Base-by-base conservation (phyloP, 2,329 filamentous ascomycete genomes). In the Neofusicoccum cordaticola region DNA sequence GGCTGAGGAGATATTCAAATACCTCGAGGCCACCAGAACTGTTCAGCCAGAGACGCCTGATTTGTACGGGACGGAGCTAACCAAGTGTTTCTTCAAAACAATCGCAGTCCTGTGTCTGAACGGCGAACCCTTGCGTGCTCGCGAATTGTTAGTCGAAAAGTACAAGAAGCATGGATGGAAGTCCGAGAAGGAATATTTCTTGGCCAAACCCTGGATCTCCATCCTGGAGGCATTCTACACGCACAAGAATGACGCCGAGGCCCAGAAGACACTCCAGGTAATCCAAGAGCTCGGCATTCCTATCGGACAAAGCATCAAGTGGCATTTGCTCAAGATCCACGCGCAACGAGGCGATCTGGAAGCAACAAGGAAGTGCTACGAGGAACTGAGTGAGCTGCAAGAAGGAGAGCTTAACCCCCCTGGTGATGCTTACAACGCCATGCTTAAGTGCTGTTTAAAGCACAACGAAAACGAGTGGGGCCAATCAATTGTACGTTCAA, bases 311-410 rank as follows among this genome's bases (percentile, higher is more conserved):
- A 51, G 64, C 1, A 77, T 79, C 31, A 82, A 84, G 63, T 71
- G 78, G 64, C 70, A 84, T 39, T 80, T 95, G 73, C 83, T 88
- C 2, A 75, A 75, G 0, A 90, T 89, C 69, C 92, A 88, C 69
- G 85, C 88, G 1, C 74, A 80, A 12, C 82, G 81, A 50, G 79
- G 88, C 68, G 80, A 86, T 52, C 72, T 89, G 3, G 74, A 81
- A n/a, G 84, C 86, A 66, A 88, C 88, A 2, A 88, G 90, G 71
- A 73, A 80, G 12, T 92, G 92, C 86, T 93, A 90, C 70, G 77
- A 83, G 22, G 85, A 84, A 67, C 80, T 84, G 3, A 71, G 77
- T 13, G 73, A 72, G 34, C 51, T 35, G n/a, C 8, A 57, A 7
- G 68, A 66, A 34, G 35, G 22, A n/a, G 35, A 41, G 13, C 1